Evolutionary conservation across 352 stramenopile species (phyloP), one percentile per base, ranked within the genome.

Genomic region (Phytophthora fragariaefolia): DNA sequence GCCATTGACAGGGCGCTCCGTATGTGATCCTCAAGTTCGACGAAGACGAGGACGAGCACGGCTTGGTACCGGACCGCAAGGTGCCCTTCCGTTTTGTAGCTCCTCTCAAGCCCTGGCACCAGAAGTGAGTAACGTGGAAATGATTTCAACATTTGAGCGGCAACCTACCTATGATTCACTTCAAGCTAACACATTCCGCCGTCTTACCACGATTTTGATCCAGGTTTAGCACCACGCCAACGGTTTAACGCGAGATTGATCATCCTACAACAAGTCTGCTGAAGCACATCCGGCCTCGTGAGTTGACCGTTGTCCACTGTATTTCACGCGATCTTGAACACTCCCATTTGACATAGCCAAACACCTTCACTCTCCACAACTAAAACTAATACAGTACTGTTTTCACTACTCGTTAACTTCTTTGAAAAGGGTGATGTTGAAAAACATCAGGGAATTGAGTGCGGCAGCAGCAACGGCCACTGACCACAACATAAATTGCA

Each of bases 1-100:
- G 15, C 56, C 62, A 15, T 22, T 68, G 30, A 15, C 60, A 91
- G 79, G 85, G 87, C 17, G 82, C 84, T 26, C 85, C 96, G 45
- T 97, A 98, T 63, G 93, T 99, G 27, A 94, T 99, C 64, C 83
- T 99, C 30, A 98, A 98, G 63, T 99, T 99, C 65, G 96, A 99
- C 66, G 96, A 99, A 76, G 97, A 99, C 63, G 96, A 98, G 66
- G 87, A 98, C 50, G 86, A 97, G 55, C 83, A 90, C 38, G 96
- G 96, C 12, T 86, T 91, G 24, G 96, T 95, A 20, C 96, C 96
- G 2, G 91, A 98, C 63, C 68, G 95, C 17, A 96, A 97, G 50
- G 92, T 99, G 9, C 94, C 95, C 0, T 96, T 95, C 63, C 83
- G 96, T 20, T 98, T 99, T 76, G 95, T 99, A 15, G 93, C 98